A percentile compares a stretch with the other conserved stretches of the same genome.
Evolutionary conservation across 2,329 filamentous ascomycete genomes (phyloP).

Genomic region (Magnaporthiopsis rhizophila): DNA sequence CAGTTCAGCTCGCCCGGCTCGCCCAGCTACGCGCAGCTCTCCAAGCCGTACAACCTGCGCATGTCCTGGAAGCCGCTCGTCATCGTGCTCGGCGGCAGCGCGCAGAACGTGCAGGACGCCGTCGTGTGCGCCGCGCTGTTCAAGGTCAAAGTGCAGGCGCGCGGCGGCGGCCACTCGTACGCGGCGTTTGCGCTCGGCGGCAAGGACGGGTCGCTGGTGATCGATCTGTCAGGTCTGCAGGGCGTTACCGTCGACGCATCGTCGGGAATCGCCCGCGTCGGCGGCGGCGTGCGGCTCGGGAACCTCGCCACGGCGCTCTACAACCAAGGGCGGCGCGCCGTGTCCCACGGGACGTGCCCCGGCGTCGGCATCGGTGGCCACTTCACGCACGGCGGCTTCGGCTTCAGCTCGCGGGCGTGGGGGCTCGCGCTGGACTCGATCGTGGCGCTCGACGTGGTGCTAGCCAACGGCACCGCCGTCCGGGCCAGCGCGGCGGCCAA

Average conservation of each 20-base stretch:
- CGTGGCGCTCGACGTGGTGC: constrained; percentile 26
- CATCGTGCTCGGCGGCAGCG: constrained; percentile 34
- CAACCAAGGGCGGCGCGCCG: constrained; percentile 28
- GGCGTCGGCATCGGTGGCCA: constrained; percentile 34
- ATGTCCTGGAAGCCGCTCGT: constrained; percentile 24
- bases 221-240: constrained; percentile 38
- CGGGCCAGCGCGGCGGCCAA: constrained; percentile 24
- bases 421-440: constrained; percentile 29
- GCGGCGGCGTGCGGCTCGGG: constrained; percentile 42
- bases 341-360: constrained; percentile 46
- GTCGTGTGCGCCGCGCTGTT: constrained; percentile 34
- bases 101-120: constrained; percentile 35
- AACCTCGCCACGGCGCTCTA: constrained; percentile 33
- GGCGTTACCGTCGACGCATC: constrained; percentile 30
- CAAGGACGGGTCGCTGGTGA: constrained; percentile 37
- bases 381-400: constrained; percentile 31
- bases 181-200: constrained; percentile 40
- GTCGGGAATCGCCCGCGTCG: constrained; percentile 33
- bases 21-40: constrained; percentile 4
- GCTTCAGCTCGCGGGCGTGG: constrained; percentile 27
- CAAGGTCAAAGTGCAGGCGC: constrained; percentile 38
- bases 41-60: constrained; percentile 7
- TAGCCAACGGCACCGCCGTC: constrained; percentile 26
- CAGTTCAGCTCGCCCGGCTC: constrained; percentile 3
- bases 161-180: constrained; percentile 44